Evolutionary conservation across 306 rosid species (phyloP).

Genomic region (Quercus cerris): DNA sequence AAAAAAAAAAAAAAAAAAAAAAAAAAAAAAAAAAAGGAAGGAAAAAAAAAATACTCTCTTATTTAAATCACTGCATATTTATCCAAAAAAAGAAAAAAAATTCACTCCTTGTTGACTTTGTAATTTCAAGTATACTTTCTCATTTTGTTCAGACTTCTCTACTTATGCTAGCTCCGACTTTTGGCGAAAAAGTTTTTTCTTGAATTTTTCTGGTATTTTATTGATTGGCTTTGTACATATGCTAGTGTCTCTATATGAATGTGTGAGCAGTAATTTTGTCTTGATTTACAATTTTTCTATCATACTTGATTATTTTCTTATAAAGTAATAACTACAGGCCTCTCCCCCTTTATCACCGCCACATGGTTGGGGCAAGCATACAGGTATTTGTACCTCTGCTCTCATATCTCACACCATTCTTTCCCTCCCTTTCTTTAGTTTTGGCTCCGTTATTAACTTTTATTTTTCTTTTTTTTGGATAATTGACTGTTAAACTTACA

Average conservation of each 20-base stretch:
- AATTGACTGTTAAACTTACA: conserved; percentile 17
- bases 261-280: neutral
- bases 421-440: conserved; percentile 13
- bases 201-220: neutral
- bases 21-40: rapidly evolving
- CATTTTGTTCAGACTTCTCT: neutral
- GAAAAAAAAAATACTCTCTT: too few species aligned
- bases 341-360: conserved; percentile 91
- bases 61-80: too few species aligned
- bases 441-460: neutral
- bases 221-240: neutral
- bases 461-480: too few species aligned
- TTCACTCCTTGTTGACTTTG: neutral
- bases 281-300: conserved; percentile 10
- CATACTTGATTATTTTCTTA: conserved; percentile 22
- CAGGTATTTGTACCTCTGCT: conserved; percentile 62
- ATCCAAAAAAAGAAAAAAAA: too few species aligned
- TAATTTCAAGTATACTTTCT: neutral
- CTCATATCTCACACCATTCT: conserved; percentile 12
- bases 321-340: conserved; percentile 54
- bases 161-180: neutral
- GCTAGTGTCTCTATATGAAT: neutral
- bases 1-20: too few species aligned
- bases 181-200: neutral
- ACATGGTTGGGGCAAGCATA: conserved; percentile 75